These are phyloP conservation scores for Diacronema lutheri DNA, from an alignment of 78 protist genomes.

Conservation along the genomic window DNA sequence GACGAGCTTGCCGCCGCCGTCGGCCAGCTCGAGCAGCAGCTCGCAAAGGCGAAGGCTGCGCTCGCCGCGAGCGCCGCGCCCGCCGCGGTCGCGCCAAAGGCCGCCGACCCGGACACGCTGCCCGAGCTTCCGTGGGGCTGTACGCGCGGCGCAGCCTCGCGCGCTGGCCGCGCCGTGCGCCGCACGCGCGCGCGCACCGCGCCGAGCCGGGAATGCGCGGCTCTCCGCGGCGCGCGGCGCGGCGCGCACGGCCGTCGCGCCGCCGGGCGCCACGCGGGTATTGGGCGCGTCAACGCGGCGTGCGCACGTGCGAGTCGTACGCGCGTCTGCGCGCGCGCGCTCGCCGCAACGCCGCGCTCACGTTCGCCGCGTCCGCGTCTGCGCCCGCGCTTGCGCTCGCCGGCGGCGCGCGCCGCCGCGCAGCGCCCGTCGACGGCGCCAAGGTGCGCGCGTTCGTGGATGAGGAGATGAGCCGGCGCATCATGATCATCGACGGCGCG, in stretches of 20 bases:
- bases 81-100: not conserved
- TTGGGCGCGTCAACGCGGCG: too few species aligned
- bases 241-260: too few species aligned
- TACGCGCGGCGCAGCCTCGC: too few species aligned
- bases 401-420: not conserved
- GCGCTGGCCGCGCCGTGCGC: too few species aligned
- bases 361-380: too few species aligned
- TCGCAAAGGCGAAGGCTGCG: not conserved
- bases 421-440: not conserved
- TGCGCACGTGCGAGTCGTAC: not conserved
- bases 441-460: not conserved
- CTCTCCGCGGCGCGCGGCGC: too few species aligned
- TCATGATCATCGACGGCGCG: slow-evolving; percentile 93
- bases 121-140: too few species aligned
- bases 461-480: slow-evolving; percentile 59
- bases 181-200: too few species aligned
- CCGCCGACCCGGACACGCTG: not conserved
- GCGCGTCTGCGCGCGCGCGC: not conserved
- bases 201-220: too few species aligned
- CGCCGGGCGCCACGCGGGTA: too few species aligned
- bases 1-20: not conserved
- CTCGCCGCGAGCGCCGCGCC: not conserved
- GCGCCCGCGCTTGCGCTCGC: too few species aligned
- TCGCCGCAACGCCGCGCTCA: not conserved
- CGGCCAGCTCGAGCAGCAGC: not conserved